These are phyloP conservation scores for Xerocomellus intermedius DNA, from an alignment of 768 basidiomycete genomes.

Conservation along the genomic window DNA sequence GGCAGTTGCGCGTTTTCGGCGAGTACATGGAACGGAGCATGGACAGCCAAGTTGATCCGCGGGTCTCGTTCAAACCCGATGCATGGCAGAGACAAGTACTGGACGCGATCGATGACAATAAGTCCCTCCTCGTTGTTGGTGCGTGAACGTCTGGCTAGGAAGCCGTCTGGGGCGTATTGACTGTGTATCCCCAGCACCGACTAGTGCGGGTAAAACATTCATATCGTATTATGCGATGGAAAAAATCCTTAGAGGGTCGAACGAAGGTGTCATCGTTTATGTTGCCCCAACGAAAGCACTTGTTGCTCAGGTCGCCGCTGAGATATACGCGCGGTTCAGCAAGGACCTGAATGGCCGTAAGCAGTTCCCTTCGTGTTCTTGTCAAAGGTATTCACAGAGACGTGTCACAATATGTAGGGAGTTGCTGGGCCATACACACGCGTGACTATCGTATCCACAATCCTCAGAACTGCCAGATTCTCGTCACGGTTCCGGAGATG, in stretches of 20 bases:
- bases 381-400: neutral
- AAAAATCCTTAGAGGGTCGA: slow-evolving; percentile 55
- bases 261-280: slow-evolving; percentile 69
- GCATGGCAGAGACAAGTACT: slow-evolving; percentile 69
- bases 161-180: neutral
- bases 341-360: slow-evolving; percentile 50
- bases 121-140: slow-evolving; percentile 69
- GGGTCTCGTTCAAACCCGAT: slow-evolving; percentile 66
- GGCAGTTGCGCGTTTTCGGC: slow-evolving; percentile 71
- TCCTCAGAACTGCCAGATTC: slow-evolving; percentile 65
- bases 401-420: slow-evolving; percentile 36
- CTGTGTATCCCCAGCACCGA: slow-evolving; percentile 46
- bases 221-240: slow-evolving; percentile 81
- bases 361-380: slow-evolving; percentile 19
- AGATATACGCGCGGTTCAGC: slow-evolving; percentile 68
- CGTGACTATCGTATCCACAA: slow-evolving; percentile 63
- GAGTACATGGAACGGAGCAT: slow-evolving; percentile 72
- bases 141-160: slow-evolving; percentile 7
- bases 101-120: slow-evolving; percentile 56
- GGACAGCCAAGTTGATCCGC: slow-evolving; percentile 55
- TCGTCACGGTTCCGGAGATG: slow-evolving; percentile 74
- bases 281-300: slow-evolving; percentile 76
- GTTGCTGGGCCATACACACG: slow-evolving; percentile 65
- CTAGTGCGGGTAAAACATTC: slow-evolving; percentile 75
- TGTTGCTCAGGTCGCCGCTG: slow-evolving; percentile 69